Evolutionary conservation across 2,329 filamentous ascomycete genomes (phyloP).

Genomic region (Sporothrix pallida): DNA sequence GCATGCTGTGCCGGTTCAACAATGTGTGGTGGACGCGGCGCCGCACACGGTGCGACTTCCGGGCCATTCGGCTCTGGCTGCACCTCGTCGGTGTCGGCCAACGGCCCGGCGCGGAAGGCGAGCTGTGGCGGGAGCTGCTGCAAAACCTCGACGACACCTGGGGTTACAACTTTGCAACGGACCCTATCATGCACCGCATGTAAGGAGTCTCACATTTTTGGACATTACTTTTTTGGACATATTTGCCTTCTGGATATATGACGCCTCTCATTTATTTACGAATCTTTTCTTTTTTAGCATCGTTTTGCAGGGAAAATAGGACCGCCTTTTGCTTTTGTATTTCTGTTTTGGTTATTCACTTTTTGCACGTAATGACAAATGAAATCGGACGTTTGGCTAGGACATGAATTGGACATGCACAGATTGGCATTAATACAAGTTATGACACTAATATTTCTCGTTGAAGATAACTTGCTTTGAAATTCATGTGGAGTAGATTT

Average conservation of each 20-base stretch:
- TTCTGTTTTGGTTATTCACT: background rate
- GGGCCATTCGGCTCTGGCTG: conserved; percentile 40
- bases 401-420: background rate
- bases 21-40: conserved; percentile 39
- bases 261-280: too few relatives aligned
- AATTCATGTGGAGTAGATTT: background rate
- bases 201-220: background rate
- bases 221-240: background rate
- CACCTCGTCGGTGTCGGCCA: conserved; percentile 35
- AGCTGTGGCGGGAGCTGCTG: conserved; percentile 37
- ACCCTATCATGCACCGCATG: conserved; percentile 27
- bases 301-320: background rate
- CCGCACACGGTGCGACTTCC: conserved; percentile 39
- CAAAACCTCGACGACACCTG: conserved; percentile 38
- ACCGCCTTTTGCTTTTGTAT: background rate
- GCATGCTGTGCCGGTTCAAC: conserved; percentile 39
- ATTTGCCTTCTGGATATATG: background rate
- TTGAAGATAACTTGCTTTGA: background rate
- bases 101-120: conserved; percentile 36
- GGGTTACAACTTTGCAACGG: conserved; percentile 36
- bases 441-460: background rate
- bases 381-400: background rate
- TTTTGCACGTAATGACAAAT: background rate
- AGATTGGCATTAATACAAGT: background rate
- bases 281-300: background rate